These are phyloP conservation scores for Boletus reticuloceps DNA, from an alignment of 768 basidiomycete genomes.

Conservation along the genomic window DNA sequence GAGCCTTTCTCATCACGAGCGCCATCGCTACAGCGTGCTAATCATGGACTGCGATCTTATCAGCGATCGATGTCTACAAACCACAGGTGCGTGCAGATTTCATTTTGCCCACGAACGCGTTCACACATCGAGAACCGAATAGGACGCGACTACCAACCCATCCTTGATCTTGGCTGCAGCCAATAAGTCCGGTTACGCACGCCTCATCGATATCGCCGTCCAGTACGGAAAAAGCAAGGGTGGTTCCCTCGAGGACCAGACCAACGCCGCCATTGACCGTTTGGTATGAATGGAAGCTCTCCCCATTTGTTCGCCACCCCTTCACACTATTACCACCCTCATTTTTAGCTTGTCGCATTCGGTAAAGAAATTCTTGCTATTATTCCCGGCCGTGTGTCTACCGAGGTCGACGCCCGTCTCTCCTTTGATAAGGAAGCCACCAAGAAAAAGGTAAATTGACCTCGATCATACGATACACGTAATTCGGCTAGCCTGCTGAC, in stretches of 20 bases:
- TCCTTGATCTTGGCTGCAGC: constrained; percentile 92
- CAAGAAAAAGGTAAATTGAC: constrained; percentile 68
- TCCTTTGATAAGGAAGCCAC: constrained; percentile 95
- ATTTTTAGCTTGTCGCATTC: constrained; percentile 87
- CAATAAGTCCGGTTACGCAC: constrained; percentile 82
- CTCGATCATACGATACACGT: constrained; percentile 19
- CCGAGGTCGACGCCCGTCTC: constrained; percentile 96
- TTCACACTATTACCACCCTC: constrained; percentile 14
- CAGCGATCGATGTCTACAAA: constrained; percentile 95
- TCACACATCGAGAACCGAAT: constrained; percentile 14
- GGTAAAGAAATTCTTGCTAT: constrained; percentile 93
- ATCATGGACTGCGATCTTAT: constrained; percentile 26
- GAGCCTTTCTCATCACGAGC: constrained; percentile 16
- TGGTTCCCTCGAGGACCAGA: constrained; percentile 69
- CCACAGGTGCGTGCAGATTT: constrained; percentile 60
- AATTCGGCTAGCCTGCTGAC: constrained; percentile 17
- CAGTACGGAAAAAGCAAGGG: constrained; percentile 78
- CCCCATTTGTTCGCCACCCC: constrained; percentile 5
- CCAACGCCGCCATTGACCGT: constrained; percentile 81
- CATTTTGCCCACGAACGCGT: constrained; percentile 3
- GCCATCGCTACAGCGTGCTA: constrained; percentile 21
- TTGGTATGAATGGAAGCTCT: constrained; percentile 54
- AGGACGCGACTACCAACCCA: constrained; percentile 99
- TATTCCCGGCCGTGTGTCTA: constrained; percentile 98
- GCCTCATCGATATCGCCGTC: constrained; percentile 75